Base-by-base conservation (phyloP, 2,329 filamentous ascomycete genomes). In the Cladophialophora immunda region DNA sequence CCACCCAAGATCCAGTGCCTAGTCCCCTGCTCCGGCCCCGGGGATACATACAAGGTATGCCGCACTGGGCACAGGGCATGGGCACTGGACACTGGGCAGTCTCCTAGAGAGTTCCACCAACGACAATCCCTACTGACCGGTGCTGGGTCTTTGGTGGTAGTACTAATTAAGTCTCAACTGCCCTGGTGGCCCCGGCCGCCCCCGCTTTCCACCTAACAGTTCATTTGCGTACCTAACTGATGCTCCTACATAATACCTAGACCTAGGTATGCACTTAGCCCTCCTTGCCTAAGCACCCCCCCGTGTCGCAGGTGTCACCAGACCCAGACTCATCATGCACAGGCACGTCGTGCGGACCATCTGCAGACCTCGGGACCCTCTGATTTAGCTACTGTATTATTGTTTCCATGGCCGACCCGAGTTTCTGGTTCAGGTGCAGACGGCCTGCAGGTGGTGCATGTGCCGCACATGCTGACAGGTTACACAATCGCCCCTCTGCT, bases 341-440 rank as follows among this genome's bases (percentile, higher is more conserved):
- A n/a, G n/a, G n/a, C n/a, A n/a, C 30, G 11, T 34, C 6, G 32
- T 34, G 32, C 32, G 32, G 32, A 34, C 32, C 32, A 34, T 34
- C 9, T 34, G 2, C 32, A 13, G 32, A 34, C n/a, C n/a, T n/a
- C n/a, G n/a, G n/a, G n/a, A n/a, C 11, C 45, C 25, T 50, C 11
- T 50, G 1, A 22, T 5, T 50, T 25, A 41, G 45, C 45, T n/a
- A 19, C 47, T 54, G 30, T 22, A n/a, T 25, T 45, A n/a, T 52
- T 53, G 53, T 38, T 41, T 64, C 61, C 36, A 27, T 29, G 52
- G 19, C 38, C 38, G 61, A 50, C 61, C 61, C 61, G 61, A 64
- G 30, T 64, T 25, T 54, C 53, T 64, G 61, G 61, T 58, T 64
- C 38, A 45, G 41, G 60, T 30, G 58, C 34, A 58, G 34, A n/a